These are phyloP conservation scores for Melastoma candidum DNA, from an alignment of 441 rosid species.

Conservation along the genomic window DNA sequence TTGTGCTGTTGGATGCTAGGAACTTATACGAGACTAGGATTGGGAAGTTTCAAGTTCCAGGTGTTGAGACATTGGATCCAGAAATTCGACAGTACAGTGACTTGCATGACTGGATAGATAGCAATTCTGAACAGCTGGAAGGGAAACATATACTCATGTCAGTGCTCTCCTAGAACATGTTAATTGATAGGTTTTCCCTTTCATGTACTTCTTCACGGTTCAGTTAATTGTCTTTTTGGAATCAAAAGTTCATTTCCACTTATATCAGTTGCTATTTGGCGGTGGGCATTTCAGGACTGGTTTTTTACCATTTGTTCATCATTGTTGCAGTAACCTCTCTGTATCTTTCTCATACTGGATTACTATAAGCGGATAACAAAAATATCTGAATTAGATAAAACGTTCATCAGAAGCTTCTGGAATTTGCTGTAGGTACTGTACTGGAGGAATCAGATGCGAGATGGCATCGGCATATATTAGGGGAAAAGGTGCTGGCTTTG, in stretches of 20 bases:
- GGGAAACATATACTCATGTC: slow-evolving; percentile 78
- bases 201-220: not conserved
- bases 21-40: slow-evolving; percentile 88
- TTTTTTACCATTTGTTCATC: not conserved
- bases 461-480: slow-evolving; percentile 89
- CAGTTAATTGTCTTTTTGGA: not conserved
- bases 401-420: slow-evolving; percentile 3
- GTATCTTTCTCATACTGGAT: too few relatives aligned
- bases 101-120: slow-evolving; percentile 78
- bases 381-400: not conserved
- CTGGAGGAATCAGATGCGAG: slow-evolving; percentile 97
- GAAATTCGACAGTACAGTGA: slow-evolving; percentile 88
- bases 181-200: not conserved
- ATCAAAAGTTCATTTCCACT: too few relatives aligned
- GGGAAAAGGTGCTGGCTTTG: slow-evolving; percentile 82
- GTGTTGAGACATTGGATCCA: slow-evolving; percentile 76
- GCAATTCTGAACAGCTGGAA: slow-evolving; percentile 47
- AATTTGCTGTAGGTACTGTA: slow-evolving; percentile 62
- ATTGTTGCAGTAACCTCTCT: not conserved
- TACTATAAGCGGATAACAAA: too few relatives aligned
- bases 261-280: not conserved
- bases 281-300: not conserved
- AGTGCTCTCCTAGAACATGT: slow-evolving; percentile 16
- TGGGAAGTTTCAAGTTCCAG: slow-evolving; percentile 53
- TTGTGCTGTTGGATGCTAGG: slow-evolving; percentile 82